Evolutionary conservation across 768 basidiomycete species (phyloP).

Genomic region (Udeniomyces megalosporus): DNA sequence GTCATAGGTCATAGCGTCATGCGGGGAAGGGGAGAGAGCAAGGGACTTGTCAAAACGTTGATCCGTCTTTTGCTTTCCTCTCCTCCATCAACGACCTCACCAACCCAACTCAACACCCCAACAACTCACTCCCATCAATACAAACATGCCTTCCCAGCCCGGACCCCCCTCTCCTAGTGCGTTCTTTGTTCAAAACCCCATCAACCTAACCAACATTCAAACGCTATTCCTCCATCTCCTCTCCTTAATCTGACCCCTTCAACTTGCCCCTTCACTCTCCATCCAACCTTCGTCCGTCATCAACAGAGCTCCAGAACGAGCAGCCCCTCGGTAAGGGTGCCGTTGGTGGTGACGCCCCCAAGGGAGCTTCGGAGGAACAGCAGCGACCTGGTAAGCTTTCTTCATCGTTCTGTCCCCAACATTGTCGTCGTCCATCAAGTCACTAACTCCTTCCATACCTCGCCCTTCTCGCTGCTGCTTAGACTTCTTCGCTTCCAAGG

Average conservation of each 20-base stretch:
- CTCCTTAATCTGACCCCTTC: neutral
- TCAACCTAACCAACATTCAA: neutral
- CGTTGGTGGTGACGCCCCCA: conserved; percentile 5
- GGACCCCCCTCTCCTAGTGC: conserved; percentile 9
- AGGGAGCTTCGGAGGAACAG: conserved; percentile 12
- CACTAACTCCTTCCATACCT: neutral
- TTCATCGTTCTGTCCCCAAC: neutral
- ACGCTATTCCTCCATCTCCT: no score
- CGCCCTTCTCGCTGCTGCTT: neutral
- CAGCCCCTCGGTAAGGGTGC: conserved; percentile 13
- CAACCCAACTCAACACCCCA: neutral
- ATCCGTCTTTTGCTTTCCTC: neutral
- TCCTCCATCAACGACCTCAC: neutral
- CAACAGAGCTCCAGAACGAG: neutral
- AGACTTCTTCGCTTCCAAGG: conserved; percentile 11
- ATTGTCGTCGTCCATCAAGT: no score
- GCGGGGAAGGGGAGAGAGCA: no score
- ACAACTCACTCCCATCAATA: neutral
- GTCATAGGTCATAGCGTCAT: no score
- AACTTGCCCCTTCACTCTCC: neutral
- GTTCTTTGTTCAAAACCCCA: neutral
- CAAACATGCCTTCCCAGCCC: conserved; percentile 6
- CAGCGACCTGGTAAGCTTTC: conserved; percentile 14
- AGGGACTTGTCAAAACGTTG: no score
- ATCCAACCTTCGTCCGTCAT: neutral